Evolutionary conservation across 2,329 filamentous ascomycete species (phyloP).

Genomic region (Ascochyta viciae-villosae): DNA sequence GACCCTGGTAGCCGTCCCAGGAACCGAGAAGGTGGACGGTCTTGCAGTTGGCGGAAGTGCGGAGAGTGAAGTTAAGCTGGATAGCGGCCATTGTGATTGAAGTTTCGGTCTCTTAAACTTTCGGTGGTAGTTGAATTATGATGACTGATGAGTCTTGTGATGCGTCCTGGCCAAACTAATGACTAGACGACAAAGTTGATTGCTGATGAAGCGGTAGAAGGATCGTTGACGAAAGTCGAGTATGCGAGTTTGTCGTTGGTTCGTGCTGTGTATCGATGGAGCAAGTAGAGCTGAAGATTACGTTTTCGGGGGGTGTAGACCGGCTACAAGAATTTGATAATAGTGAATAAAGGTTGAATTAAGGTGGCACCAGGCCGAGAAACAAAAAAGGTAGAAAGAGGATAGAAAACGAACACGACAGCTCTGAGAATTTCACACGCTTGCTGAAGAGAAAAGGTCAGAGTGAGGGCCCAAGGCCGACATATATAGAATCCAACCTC

Average conservation of each 20-base stretch:
- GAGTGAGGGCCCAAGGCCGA: constrained; percentile 36
- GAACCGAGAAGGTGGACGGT: constrained; percentile 96
- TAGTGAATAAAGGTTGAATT: constrained; percentile 40
- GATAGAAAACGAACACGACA: constrained; percentile 56
- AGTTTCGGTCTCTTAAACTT: constrained; percentile 30
- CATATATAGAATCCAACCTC: constrained; percentile 44
- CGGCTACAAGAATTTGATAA: constrained; percentile 53
- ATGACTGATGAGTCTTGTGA: constrained; percentile 33
- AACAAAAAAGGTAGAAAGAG: constrained; percentile 51
- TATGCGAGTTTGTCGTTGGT: constrained; percentile 39
- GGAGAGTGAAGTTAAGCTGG: constrained; percentile 94
- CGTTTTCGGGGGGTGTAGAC: constrained; percentile 49
- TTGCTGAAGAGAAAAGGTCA: constrained; percentile 57
- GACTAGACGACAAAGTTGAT: constrained; percentile 43
- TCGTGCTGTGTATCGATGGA: constrained; percentile 49
- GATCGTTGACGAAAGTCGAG: constrained; percentile 35
- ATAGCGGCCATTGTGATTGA: constrained; percentile 76
- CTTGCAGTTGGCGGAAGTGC: constrained; percentile 95
- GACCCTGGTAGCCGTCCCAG: constrained; percentile 96
- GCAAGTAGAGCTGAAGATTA: constrained; percentile 59
- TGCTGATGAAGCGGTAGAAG: constrained; percentile 46
- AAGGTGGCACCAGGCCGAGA: constrained; percentile 58
- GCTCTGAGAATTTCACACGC: constrained; percentile 58
- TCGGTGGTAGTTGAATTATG: constrained; percentile 34
- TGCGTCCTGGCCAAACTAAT: constrained; percentile 47